These are phyloP conservation scores for Penicillium sp. DNA, from an alignment of 2,329 filamentous ascomycete genomes.

Conservation along the genomic window DNA sequence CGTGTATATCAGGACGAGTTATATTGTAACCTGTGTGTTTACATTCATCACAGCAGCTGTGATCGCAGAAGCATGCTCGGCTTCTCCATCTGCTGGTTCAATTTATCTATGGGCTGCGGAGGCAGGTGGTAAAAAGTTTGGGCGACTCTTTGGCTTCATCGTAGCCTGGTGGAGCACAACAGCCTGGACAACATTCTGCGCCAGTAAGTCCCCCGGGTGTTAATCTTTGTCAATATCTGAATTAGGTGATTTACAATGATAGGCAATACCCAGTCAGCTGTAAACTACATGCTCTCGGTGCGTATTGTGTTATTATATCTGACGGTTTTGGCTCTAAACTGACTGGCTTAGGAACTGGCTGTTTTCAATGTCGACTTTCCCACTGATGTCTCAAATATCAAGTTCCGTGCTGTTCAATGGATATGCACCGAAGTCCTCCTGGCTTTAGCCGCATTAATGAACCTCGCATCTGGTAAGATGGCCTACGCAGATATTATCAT, in stretches of 20 bases:
- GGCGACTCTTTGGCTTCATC: conserved; percentile 57
- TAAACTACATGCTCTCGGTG: conserved; percentile 55
- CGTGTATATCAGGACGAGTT: conserved; percentile 50
- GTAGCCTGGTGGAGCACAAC: conserved; percentile 64
- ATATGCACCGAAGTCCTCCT: conserved; percentile 55
- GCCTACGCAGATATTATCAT: neutral
- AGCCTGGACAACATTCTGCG: conserved; percentile 60
- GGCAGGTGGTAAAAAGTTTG: conserved; percentile 55
- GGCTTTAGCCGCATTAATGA: conserved; percentile 49
- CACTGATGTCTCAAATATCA: conserved; percentile 51
- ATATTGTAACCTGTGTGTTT: conserved; percentile 58
- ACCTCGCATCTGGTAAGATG: conserved; percentile 49
- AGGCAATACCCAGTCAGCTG: conserved; percentile 52
- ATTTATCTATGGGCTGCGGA: conserved; percentile 63
- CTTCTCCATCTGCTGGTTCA: conserved; percentile 57
- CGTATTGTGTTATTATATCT: conserved; percentile 9
- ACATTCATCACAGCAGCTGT: conserved; percentile 61
- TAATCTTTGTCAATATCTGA: neutral
- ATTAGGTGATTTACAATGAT: neutral
- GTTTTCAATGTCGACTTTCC: conserved; percentile 58
- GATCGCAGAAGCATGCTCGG: conserved; percentile 60
- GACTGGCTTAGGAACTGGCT: conserved; percentile 49
- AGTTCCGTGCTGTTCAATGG: conserved; percentile 63
- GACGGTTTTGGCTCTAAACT: neutral
- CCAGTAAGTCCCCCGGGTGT: conserved; percentile 36